Percentiles rank a stretch among this genome's conserved stretches.
Evolutionary conservation across 495 filamentous ascomycete genomes (phyloP).

Genomic region (Cetradonia linearis): DNA sequence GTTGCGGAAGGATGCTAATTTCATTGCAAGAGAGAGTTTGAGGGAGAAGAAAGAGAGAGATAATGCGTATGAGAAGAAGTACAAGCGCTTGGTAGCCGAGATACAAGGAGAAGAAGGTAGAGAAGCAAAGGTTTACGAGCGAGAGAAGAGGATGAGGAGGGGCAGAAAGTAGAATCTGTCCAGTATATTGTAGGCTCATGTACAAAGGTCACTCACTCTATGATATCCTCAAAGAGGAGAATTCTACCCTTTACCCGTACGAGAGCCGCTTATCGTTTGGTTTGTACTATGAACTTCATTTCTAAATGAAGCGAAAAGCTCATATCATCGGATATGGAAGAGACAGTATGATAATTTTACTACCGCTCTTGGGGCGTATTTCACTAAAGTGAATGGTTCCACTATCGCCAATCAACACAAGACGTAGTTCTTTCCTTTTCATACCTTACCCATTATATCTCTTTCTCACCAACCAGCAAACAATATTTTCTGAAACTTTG

Average conservation of each 20-base stretch:
- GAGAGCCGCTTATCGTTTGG: no score
- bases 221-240: no score
- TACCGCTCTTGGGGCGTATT: not conserved
- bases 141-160: conserved; percentile 61
- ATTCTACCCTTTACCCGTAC: no score
- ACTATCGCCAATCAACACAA: not conserved
- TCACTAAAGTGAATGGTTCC: not conserved
- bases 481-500: not conserved
- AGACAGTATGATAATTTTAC: not conserved
- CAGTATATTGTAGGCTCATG: not conserved
- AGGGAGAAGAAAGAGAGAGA: conserved; percentile 86
- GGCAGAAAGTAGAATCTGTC: conserved; percentile 42
- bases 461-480: not conserved
- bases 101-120: conserved; percentile 88
- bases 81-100: conserved; percentile 79
- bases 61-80: conserved; percentile 86
- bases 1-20: conserved; percentile 84
- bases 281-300: no score
- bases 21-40: conserved; percentile 80
- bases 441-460: not conserved
- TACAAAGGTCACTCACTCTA: no score
- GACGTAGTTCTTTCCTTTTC: not conserved
- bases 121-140: conserved; percentile 79
- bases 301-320: no score
- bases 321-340: not conserved